These are phyloP conservation scores for Halenospora varia DNA, from an alignment of 495 filamentous ascomycete genomes.

Conservation along the genomic window DNA sequence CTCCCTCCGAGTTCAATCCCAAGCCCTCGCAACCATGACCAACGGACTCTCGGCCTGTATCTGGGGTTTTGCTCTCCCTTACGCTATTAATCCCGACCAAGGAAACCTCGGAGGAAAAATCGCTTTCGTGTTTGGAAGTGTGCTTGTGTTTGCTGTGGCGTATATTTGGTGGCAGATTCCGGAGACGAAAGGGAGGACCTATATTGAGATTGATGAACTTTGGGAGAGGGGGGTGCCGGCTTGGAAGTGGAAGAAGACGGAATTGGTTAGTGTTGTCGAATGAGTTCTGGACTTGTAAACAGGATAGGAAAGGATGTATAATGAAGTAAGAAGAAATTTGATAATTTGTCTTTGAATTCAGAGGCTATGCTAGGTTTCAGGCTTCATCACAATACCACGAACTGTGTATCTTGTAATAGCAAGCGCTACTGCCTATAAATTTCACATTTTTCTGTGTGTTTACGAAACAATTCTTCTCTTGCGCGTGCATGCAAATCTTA, in stretches of 20 bases:
- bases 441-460: too few species aligned
- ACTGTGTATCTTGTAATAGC: too few species aligned
- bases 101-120: slow-evolving; percentile 16
- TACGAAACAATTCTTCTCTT: too few species aligned
- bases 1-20: background rate
- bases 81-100: slow-evolving; percentile 15
- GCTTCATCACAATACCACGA: too few species aligned
- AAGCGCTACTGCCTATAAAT: too few species aligned
- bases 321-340: too few species aligned
- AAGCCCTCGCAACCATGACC: background rate
- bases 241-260: slow-evolving; percentile 5
- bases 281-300: too few species aligned
- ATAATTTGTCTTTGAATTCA: too few species aligned
- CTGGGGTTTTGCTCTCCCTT: slow-evolving; percentile 21
- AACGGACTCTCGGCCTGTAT: background rate
- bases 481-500: too few species aligned
- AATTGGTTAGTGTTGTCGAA: too few species aligned
- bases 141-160: background rate
- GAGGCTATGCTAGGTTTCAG: too few species aligned
- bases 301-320: too few species aligned
- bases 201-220: slow-evolving; percentile 7
- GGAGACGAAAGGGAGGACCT: slow-evolving; percentile 11
- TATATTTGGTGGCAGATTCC: slow-evolving; percentile 24
- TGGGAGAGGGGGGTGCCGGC: slow-evolving; percentile 5
- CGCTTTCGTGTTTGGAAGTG: slow-evolving; percentile 25